phyloP scores from a whole-genome alignment of 78 protist species.

The Dictyostelium capitatum region DNA sequence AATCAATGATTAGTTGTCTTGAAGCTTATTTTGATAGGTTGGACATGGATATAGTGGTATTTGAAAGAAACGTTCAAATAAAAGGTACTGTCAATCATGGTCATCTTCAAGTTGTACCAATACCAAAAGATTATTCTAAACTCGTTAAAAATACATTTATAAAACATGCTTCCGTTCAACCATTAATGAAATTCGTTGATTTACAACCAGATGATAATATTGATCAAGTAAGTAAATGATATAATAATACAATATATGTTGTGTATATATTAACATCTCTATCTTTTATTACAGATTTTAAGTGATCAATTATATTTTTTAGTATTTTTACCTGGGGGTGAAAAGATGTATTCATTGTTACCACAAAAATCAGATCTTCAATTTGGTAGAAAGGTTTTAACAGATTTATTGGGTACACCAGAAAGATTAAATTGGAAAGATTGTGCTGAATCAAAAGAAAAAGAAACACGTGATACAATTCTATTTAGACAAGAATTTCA shows the following conservation, averaged over 20 bases:
- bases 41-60: slow-evolving; percentile 10
- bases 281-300: neutral
- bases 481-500: neutral
- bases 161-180: neutral
- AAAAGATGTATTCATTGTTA: neutral
- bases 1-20: slow-evolving; percentile 20
- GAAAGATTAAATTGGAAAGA: slow-evolving; percentile 69
- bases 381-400: slow-evolving; percentile 57
- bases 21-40: neutral
- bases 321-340: slow-evolving; percentile 36
- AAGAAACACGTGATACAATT: slow-evolving; percentile 12
- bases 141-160: slow-evolving; percentile 24
- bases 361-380: slow-evolving; percentile 35
- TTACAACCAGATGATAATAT: neutral
- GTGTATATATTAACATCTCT: no score
- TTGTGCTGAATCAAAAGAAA: slow-evolving; percentile 37
- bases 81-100: slow-evolving; percentile 39
- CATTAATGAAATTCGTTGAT: slow-evolving; percentile 22
- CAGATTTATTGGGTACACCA: slow-evolving; percentile 25
- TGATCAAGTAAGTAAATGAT: neutral
- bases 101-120: slow-evolving; percentile 82
- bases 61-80: slow-evolving; percentile 55
- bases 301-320: slow-evolving; percentile 29
- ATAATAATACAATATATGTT: no score
- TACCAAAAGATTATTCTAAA: slow-evolving; percentile 11